These are phyloP conservation scores for Rhizomucor pusillus DNA, from an alignment of 371 early-diverging fungal species.

Conservation along the genomic window DNA sequence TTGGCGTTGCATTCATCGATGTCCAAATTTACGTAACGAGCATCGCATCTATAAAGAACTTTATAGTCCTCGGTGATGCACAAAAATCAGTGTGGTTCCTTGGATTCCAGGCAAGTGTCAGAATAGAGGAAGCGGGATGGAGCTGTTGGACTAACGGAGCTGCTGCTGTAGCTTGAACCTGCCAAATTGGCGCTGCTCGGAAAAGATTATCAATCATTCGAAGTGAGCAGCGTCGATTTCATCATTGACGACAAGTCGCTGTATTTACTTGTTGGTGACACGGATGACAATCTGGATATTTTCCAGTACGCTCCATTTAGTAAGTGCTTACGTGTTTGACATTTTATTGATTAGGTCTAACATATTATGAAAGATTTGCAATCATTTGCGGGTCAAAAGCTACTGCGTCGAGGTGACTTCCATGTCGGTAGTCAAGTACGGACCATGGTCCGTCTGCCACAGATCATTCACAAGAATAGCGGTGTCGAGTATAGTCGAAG, in stretches of 20 bases:
- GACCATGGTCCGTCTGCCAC: constrained; percentile 62
- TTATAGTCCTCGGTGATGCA: constrained; percentile 91
- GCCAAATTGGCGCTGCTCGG: constrained; percentile 87
- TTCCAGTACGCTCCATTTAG: constrained; percentile 87
- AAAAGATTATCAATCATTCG: constrained; percentile 81
- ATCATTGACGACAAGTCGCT: constrained; percentile 74
- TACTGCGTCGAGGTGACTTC: constrained; percentile 89
- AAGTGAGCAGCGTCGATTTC: constrained; percentile 72
- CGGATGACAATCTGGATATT: constrained; percentile 77
- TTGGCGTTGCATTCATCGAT: constrained; percentile 97
- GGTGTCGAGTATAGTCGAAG: constrained; percentile 31
- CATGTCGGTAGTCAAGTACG: constrained; percentile 76
- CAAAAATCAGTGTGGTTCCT: constrained; percentile 91
- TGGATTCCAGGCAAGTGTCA: constrained; percentile 80
- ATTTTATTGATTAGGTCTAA: neutral
- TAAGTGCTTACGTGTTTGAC: constrained; percentile 32
- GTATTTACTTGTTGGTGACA: constrained; percentile 81
- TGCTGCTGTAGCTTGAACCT: constrained; percentile 84
- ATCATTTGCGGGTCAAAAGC: constrained; percentile 85
- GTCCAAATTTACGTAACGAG: constrained; percentile 88
- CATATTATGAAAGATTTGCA: constrained; percentile 62
- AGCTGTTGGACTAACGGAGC: neutral
- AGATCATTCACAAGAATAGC: constrained; percentile 26
- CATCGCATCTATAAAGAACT: constrained; percentile 84
- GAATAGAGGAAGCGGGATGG: neutral